phyloP scores from a whole-genome alignment of 2,329 filamentous ascomycete genomes.

The Neonectria hederae region DNA sequence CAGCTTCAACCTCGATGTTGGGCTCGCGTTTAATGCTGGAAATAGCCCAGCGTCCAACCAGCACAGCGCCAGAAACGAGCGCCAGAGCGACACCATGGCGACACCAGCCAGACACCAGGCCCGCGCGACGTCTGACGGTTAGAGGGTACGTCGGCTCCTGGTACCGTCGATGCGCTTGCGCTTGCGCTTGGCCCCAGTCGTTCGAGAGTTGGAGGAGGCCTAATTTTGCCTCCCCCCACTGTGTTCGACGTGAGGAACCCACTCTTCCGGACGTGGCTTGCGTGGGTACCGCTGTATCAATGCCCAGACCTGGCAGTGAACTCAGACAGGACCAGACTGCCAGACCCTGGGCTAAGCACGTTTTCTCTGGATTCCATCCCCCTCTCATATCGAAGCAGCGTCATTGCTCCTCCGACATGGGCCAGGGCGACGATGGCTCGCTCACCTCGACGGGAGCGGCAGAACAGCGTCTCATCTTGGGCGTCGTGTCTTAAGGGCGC shows the following conservation, averaged over 20 bases:
- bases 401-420: slow-evolving; percentile 29
- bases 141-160: slow-evolving; percentile 38
- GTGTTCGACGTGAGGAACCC: slow-evolving; percentile 27
- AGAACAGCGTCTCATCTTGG: slow-evolving; percentile 31
- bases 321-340: slow-evolving; percentile 14
- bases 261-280: slow-evolving; percentile 28
- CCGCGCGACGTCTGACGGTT: slow-evolving; percentile 14
- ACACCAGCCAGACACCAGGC: slow-evolving; percentile 12
- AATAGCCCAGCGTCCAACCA: slow-evolving; percentile 15
- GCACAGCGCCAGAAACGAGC: slow-evolving; percentile 11
- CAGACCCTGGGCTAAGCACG: slow-evolving; percentile 9
- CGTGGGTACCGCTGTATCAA: slow-evolving; percentile 25
- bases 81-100: slow-evolving; percentile 4
- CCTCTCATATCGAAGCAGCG: slow-evolving; percentile 18
- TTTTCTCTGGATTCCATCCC: slow-evolving; percentile 20
- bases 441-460: slow-evolving; percentile 12
- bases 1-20: not conserved
- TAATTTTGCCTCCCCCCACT: slow-evolving; percentile 25
- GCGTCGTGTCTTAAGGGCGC: slow-evolving; percentile 25
- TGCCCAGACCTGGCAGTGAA: slow-evolving; percentile 35
- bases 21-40: slow-evolving; percentile 18
- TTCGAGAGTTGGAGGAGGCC: slow-evolving; percentile 32
- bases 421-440: slow-evolving; percentile 20
- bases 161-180: slow-evolving; percentile 32
- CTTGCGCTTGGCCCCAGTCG: slow-evolving; percentile 31